Evolutionary conservation across 2,329 filamentous ascomycete species (phyloP), one percentile per base, ranked within the genome.

Genomic region (Nothophoma quercina): DNA sequence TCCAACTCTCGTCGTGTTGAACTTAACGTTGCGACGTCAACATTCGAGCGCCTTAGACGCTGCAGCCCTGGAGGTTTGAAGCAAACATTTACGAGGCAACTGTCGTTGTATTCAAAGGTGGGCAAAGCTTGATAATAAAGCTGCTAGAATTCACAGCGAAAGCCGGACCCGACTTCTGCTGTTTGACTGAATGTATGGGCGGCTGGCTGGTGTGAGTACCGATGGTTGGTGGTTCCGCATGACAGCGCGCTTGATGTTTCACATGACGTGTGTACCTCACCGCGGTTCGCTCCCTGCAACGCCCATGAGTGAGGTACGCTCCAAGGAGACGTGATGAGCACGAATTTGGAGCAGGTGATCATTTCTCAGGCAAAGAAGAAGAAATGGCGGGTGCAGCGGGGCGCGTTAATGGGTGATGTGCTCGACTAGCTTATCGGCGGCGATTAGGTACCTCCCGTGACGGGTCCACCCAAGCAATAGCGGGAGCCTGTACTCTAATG

Each of bases 181-280:
- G 7, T 7, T 12, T 23, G 16, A 18, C 9, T 18, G 25, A 23
- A 13, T 22, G 23, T 16, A n/a, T 30, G 25, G 13, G 15, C 21
- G 18, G 16, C 26, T 28, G n/a, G 15, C 23, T 36, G 18, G 3
- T 15, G 1, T 48, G 35, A 40, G 35, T 28, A 33, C 28, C 12
- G 44, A 35, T 51, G 53, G 52, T 43, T 40, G 45, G 32, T 36
- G 41, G n/a, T n/a, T 43, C 35, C 32, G 50, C 41, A 59, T 51
- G 54, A 59, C 53, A 57, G 55, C 55, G 60, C 55, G 58, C 52
- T 52, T n/a, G 25, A 25, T 52, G 62, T 63, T 57, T 55, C 55
- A 58, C 46, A 51, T 63, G 63, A 66, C 58, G 60, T 63, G 60
- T 42, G 22, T 34, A 39, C 19, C 38, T 45, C 45, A 19, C 22